Conservation (phyloP, 148 eudicot species). For the Rhododendron griersonianum region DNA sequence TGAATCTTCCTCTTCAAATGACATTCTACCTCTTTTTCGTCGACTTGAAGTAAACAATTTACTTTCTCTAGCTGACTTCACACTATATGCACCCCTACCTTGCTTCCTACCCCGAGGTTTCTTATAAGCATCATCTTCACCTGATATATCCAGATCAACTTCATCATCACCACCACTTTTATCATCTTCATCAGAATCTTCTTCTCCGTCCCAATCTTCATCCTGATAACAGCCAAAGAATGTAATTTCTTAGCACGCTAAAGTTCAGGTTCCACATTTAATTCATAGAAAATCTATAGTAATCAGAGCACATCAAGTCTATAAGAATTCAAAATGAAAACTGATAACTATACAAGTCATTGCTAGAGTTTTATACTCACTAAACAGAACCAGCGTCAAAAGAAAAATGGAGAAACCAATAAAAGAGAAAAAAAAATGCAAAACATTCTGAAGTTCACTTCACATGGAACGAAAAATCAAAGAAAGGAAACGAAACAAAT, state of each 20-base stretch:
- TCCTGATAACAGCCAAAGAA: slow-evolving; percentile 37
- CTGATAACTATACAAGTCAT: background rate
- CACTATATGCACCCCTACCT: slow-evolving; percentile 46
- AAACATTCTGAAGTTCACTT: background rate
- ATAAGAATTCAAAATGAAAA: background rate
- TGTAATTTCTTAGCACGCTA: background rate
- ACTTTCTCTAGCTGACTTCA: slow-evolving; percentile 43
- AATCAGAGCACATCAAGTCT: background rate
- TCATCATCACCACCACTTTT: slow-evolving; percentile 61
- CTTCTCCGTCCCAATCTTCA: slow-evolving; percentile 79
- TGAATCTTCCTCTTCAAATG: slow-evolving; percentile 60
- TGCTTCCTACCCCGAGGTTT: slow-evolving; percentile 55
- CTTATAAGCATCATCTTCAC: slow-evolving; percentile 53
- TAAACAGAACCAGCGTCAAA: background rate
- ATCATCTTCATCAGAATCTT: slow-evolving; percentile 62
- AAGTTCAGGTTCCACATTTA: background rate
- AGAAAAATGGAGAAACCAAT: background rate
- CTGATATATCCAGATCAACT: slow-evolving; percentile 47
- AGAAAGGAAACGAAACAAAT: background rate
- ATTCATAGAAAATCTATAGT: background rate
- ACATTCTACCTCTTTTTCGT: slow-evolving; percentile 50
- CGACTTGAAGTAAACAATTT: slow-evolving; percentile 42
- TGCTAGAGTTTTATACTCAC: background rate
- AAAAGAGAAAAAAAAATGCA: background rate
- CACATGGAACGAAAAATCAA: background rate